Base-by-base conservation (phyloP, 345 rosid genomes). In the Salix purpurea region DNA sequence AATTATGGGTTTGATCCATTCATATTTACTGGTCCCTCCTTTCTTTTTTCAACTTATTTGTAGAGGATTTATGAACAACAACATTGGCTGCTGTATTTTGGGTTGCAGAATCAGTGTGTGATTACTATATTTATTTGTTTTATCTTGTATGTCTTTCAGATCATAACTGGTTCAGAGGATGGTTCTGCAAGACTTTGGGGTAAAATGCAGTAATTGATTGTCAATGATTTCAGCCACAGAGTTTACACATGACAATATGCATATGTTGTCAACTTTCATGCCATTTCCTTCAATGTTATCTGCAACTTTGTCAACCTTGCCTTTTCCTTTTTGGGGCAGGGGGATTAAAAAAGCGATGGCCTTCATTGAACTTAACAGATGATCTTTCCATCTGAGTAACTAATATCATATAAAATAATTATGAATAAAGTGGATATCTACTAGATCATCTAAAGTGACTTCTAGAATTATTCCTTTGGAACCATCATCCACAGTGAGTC, bases 181-280 rank as follows among this genome's bases (percentile, higher is more conserved):
- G 98, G 99, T 69, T 91, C 96, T 78, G 94, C 92, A 81, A 81
- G 95, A 79, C 81, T 96, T 56, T 96, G 99, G 99, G 99, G 99
- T 96, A 96, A 78, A 24, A 2, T 54, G n/a, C 69, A 21, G 64
- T 40, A 37, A 42, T 69, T 68, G 56, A 50, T 71, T 30, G 40
- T 70, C 58, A 66, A 52, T 10, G n/a, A 70, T 79, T 70, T 36
- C 19, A 16, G 66, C 40, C 16, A 32, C 13, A 46, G 46, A 65
- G 28, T 40, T 52, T 15, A 48, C 12, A 72, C 40, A 37, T 48
- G 56, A 2, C 23, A 19, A 65, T 64, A 71, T 65, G 21, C 67
- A 36, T 54, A 44, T 44, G 44, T 9, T 70, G 32, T 21, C 65
- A 62, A n/a, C 30, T 40, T 19, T 26, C 30, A n/a, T 40, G 14